Percentiles rank a stretch among this genome's conserved stretches.
These are phyloP conservation scores for Rhexocercosporidium sp. DNA, from an alignment of 2,329 filamentous ascomycete species.

Conservation along the genomic window DNA sequence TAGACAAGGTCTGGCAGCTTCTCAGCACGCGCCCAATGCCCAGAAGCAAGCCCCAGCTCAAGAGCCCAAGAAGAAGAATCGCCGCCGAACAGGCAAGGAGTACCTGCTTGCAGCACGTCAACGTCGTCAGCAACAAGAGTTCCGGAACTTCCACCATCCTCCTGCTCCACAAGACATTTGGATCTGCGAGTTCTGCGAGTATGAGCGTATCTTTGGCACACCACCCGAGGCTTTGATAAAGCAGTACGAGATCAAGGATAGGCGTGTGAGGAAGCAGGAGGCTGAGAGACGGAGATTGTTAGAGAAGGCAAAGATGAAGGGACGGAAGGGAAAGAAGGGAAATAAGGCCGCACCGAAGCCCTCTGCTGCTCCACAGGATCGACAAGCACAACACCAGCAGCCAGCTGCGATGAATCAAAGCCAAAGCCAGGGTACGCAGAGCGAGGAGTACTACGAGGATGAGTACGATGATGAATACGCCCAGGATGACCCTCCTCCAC, in stretches of 20 bases:
- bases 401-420: conserved; percentile 38
- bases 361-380: conserved; percentile 32
- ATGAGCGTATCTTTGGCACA: conserved; percentile 91
- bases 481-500: conserved; percentile 35
- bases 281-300: conserved; percentile 84
- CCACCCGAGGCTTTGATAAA: conserved; percentile 85
- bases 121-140: conserved; percentile 77
- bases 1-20: conserved; percentile 34
- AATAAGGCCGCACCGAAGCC: conserved; percentile 56
- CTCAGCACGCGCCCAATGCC: conserved; percentile 47
- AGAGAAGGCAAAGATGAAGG: conserved; percentile 94
- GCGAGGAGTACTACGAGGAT: conserved; percentile 54
- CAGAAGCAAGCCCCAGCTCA: conserved; percentile 44
- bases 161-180: conserved; percentile 77
- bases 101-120: conserved; percentile 77
- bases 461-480: conserved; percentile 54
- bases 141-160: conserved; percentile 76
- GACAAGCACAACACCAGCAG: conserved; percentile 45
- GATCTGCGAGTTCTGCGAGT: conserved; percentile 99
- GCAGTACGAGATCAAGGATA: conserved; percentile 93
- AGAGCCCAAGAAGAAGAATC: conserved; percentile 62
- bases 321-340: conserved; percentile 85
- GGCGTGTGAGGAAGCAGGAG: conserved; percentile 79
- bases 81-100: conserved; percentile 71
- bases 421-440: conserved; percentile 48